Base-by-base conservation (phyloP, 805 yeast species). In the Hanseniaspora vineae region DNA sequence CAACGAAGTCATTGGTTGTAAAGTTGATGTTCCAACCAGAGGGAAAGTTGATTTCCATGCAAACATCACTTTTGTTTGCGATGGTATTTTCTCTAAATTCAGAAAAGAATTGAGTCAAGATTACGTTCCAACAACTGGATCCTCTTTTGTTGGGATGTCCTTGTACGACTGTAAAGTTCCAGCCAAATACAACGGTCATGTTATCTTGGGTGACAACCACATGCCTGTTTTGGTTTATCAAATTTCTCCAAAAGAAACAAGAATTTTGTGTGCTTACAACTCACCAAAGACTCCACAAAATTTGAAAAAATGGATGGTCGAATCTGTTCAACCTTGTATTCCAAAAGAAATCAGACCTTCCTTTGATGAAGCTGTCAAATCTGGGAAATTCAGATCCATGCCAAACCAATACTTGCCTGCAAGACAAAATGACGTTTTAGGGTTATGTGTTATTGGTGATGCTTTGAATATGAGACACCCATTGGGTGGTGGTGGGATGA, bases 401-500 rank as follows among this genome's bases (percentile, higher is more conserved):
- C 97, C 98, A 45, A 89, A 88, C 66, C 95, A 92, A 55, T 92
- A 76, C 65, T 70, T 92, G 45, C 76, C 94, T 20, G 97, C 97
- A 1, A 71, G 76, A 49, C 70, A 72, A 45, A 89, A 87, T 60
- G 70, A 70, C 31, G 71, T 77, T 42, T 80, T 79, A 11, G 98
- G 98, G 12, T 68, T 87, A 44, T 70, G 92, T 35, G 73, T 90
- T 54, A 61, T 92, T 35, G 98, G 98, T 44, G 98, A 92, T 63
- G 85, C 98, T 1, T 72, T 89, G 55, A 92, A 92, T 64, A 92
- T 92, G 97, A 76, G 98, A 62, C 98, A 92, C 63, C 98, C 98
- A 29, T 75, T 92, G 51, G 92, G 97, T 1, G 98, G 98, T 46
- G 98, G 98, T 53, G 98, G 98, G 51, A 92, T 92, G 98, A 88